A percentile compares a stretch with the other conserved stretches of the same genome.
Evolutionary conservation across 73 alveolate species (phyloP).

Genomic region (Paramecium pentaurelia): DNA sequence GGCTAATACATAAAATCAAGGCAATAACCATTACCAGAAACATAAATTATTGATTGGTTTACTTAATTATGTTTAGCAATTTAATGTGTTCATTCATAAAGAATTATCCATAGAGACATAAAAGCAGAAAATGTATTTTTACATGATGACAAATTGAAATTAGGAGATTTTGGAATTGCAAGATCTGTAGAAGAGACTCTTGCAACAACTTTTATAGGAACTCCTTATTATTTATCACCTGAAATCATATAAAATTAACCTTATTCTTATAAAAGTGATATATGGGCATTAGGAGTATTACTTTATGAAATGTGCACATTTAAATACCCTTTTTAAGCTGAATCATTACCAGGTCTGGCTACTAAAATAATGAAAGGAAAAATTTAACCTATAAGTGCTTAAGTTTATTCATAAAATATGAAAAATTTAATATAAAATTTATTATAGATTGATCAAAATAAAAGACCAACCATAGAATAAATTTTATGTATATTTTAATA

Average conservation of each 20-base stretch:
- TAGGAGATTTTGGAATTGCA: conserved; percentile 66
- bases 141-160: conserved; percentile 28
- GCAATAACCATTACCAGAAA: neutral
- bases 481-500: neutral
- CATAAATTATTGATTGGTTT: conserved; percentile 59
- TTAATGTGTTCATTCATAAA: conserved; percentile 52
- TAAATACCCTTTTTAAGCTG: neutral
- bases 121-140: conserved; percentile 62
- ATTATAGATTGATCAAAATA: neutral
- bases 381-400: neutral
- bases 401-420: neutral
- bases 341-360: neutral
- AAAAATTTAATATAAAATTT: neutral
- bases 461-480: neutral
- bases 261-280: conserved; percentile 37
- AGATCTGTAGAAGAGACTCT: neutral
- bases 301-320: neutral
- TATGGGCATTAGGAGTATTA: conserved; percentile 58
- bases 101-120: conserved; percentile 66
- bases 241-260: conserved; percentile 60
- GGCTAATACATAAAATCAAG: neutral
- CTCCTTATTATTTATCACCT: conserved; percentile 69
- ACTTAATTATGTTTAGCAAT: conserved; percentile 65
- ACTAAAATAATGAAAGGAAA: conserved; percentile 49
- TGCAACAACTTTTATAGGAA: conserved; percentile 51